Percentiles rank a stretch among this genome's conserved stretches.
Evolutionary conservation across 78 protist species (phyloP).

Genomic region (Emiliania huxleyi): DNA sequence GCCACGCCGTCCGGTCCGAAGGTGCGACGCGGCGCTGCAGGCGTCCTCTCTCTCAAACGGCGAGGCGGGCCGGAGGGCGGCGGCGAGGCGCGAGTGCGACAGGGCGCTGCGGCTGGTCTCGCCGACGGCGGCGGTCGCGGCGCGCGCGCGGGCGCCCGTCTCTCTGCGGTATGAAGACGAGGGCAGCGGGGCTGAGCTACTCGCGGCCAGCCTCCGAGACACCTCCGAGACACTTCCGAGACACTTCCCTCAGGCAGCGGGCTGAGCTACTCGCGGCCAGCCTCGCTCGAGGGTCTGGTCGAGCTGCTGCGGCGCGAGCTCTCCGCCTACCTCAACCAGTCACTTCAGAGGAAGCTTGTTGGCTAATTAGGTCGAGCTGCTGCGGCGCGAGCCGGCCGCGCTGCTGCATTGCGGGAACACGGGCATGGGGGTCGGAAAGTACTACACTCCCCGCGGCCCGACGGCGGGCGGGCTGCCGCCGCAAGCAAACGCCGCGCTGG

Average conservation of each 20-base stretch:
- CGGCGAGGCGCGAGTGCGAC: not conserved
- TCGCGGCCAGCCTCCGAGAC: too few species aligned
- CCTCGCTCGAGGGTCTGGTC: not conserved
- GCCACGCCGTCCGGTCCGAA: too few species aligned
- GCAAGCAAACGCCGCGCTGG: not conserved
- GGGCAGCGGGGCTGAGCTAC: too few species aligned
- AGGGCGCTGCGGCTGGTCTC: not conserved
- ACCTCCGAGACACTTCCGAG: too few species aligned
- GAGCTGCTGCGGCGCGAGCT: not conserved
- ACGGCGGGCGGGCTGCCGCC: not conserved
- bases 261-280: not conserved
- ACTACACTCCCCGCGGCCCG: not conserved
- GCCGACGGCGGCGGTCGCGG: not conserved
- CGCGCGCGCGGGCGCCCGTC: not conserved
- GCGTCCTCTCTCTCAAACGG: too few species aligned
- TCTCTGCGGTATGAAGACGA: too few species aligned
- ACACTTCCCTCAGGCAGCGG: too few species aligned
- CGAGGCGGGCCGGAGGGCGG: too few species aligned
- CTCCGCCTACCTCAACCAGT: too few species aligned
- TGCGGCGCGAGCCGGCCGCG: not conserved
- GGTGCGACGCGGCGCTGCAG: too few species aligned
- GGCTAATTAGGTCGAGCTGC: too few species aligned
- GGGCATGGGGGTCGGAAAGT: slow-evolving; percentile 23
- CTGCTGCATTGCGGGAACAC: slow-evolving; percentile 38
- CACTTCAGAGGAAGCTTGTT: too few species aligned